A percentile compares a stretch with the other conserved stretches of the same genome.
These are phyloP conservation scores for Polygonum aviculare DNA, from an alignment of 148 eudicot species.

Conservation along the genomic window DNA sequence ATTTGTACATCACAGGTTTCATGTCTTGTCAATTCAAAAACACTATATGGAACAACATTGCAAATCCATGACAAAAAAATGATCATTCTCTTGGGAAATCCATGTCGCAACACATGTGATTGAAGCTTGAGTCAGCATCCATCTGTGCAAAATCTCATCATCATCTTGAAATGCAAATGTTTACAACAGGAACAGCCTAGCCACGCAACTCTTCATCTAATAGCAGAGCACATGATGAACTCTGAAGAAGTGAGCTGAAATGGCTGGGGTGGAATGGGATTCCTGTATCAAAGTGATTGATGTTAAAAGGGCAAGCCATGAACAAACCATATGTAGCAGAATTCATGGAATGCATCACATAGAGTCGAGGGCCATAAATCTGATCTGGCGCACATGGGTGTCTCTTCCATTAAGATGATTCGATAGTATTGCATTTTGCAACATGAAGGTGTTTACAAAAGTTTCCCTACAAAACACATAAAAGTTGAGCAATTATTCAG, in stretches of 20 bases:
- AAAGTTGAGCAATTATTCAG: neutral
- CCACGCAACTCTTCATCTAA: slow-evolving; percentile 20
- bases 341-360: slow-evolving; percentile 18
- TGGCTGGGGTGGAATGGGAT: slow-evolving; percentile 33
- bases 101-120: no score
- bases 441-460: slow-evolving; percentile 86
- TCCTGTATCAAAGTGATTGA: slow-evolving; percentile 19
- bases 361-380: slow-evolving; percentile 89
- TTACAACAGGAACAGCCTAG: neutral
- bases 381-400: slow-evolving; percentile 87
- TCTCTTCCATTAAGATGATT: slow-evolving; percentile 93
- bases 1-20: neutral
- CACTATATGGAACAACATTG: neutral
- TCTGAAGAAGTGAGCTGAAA: slow-evolving; percentile 37
- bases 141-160: neutral
- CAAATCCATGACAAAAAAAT: neutral
- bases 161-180: neutral
- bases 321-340: neutral
- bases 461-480: slow-evolving; percentile 57
- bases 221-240: slow-evolving; percentile 28
- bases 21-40: neutral
- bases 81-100: neutral
- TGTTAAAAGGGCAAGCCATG: neutral
- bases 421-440: slow-evolving; percentile 70
- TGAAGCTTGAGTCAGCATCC: neutral